Evolutionary conservation across 2,329 filamentous ascomycete genomes (phyloP).

Genomic region (Phialemoniopsis sp.): DNA sequence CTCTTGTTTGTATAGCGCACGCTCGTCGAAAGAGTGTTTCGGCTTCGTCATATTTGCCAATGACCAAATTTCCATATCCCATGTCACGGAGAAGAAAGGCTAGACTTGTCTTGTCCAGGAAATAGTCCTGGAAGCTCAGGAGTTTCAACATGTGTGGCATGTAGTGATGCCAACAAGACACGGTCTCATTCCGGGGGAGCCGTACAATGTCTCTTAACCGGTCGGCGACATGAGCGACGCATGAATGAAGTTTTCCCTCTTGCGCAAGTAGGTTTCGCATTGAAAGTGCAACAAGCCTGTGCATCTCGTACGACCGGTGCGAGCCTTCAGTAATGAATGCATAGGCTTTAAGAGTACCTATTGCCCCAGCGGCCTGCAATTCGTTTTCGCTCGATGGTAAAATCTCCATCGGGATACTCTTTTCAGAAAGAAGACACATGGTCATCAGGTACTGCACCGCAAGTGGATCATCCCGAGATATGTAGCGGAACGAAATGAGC

Average conservation of each 20-base stretch:
- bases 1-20: too few species aligned
- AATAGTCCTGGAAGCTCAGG: too few species aligned
- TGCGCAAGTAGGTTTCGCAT: slow-evolving; percentile 20
- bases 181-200: slow-evolving; percentile 9
- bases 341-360: slow-evolving; percentile 19
- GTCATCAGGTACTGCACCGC: slow-evolving; percentile 21
- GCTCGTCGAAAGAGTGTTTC: too few species aligned
- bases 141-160: slow-evolving; percentile 19
- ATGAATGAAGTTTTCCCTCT: slow-evolving; percentile 1
- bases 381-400: slow-evolving; percentile 10
- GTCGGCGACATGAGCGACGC: slow-evolving; percentile 4
- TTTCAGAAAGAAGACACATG: slow-evolving; percentile 19
- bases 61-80: too few species aligned
- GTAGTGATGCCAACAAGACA: slow-evolving; percentile 14
- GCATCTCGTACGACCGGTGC: slow-evolving; percentile 17
- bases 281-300: slow-evolving; percentile 22
- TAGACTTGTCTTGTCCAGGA: too few species aligned
- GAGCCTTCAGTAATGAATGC: slow-evolving; percentile 21
- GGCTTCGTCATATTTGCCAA: too few species aligned
- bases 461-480: slow-evolving; percentile 11
- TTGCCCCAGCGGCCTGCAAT: slow-evolving; percentile 12
- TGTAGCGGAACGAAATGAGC: slow-evolving; percentile 11
- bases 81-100: too few species aligned
- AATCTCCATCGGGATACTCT: slow-evolving; percentile 20
- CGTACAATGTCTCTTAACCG: slow-evolving; percentile 9